These are phyloP conservation scores for Juglanconis juglandina DNA, from an alignment of 2,329 filamentous ascomycete species.

Conservation along the genomic window DNA sequence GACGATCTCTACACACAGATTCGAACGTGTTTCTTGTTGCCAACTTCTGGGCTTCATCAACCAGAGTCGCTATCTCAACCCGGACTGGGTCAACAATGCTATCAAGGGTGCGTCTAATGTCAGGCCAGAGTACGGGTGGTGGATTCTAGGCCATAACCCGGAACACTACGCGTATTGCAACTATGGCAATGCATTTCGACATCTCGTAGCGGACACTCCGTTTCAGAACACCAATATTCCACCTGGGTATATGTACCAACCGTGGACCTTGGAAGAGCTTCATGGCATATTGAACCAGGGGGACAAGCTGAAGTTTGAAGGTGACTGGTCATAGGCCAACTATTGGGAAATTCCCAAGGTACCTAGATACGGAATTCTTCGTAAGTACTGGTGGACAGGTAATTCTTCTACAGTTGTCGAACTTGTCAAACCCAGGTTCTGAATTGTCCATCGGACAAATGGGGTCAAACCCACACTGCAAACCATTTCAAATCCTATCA, in stretches of 20 bases:
- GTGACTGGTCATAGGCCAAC: conserved; percentile 8
- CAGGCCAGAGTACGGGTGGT: conserved; percentile 17
- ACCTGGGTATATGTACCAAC: background rate
- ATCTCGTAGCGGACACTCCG: conserved; percentile 1
- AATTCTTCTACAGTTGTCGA: no score
- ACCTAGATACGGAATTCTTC: no score
- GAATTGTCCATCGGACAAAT: no score
- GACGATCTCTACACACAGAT: background rate
- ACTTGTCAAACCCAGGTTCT: no score
- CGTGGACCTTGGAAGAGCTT: background rate
- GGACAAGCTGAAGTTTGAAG: conserved; percentile 6
- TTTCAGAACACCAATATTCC: conserved; percentile 8
- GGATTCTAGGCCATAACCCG: conserved; percentile 24
- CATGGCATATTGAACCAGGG: background rate
- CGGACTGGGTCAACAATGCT: conserved; percentile 17
- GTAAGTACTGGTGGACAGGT: no score
- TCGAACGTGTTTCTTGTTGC: conserved; percentile 20
- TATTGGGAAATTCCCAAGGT: no score
- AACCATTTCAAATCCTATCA: no score
- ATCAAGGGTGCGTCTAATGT: conserved; percentile 6
- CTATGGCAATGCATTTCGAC: conserved; percentile 4
- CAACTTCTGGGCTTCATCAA: conserved; percentile 21
- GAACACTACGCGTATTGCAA: conserved; percentile 12
- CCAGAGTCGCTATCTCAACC: conserved; percentile 20
- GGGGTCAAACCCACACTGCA: no score